phyloP scores from a whole-genome alignment of 106 monocot species.

The Agapanthus africanus region DNA sequence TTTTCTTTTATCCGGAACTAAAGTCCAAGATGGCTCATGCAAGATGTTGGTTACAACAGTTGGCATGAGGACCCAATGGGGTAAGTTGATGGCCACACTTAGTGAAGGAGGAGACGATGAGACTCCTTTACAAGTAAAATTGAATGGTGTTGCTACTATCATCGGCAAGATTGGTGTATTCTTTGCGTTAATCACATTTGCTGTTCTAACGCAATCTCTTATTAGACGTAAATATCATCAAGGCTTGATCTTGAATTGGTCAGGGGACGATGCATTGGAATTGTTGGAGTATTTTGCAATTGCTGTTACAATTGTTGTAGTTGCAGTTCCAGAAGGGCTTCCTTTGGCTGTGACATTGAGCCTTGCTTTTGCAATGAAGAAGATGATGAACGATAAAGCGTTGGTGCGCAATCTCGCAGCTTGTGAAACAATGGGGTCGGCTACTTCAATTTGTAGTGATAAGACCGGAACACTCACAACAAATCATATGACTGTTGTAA shows the following conservation, averaged over 20 bases:
- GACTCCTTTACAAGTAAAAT: slow-evolving; percentile 39
- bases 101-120: slow-evolving; percentile 45
- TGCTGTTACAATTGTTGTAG: slow-evolving; percentile 48
- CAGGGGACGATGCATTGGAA: slow-evolving; percentile 26
- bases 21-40: slow-evolving; percentile 45
- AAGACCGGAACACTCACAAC: slow-evolving; percentile 46
- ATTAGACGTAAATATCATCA: slow-evolving; percentile 16
- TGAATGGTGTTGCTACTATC: slow-evolving; percentile 34
- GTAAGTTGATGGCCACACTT: slow-evolving; percentile 34
- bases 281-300: slow-evolving; percentile 35
- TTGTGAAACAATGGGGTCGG: slow-evolving; percentile 44
- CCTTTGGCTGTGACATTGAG: slow-evolving; percentile 41
- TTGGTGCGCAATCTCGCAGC: slow-evolving; percentile 37
- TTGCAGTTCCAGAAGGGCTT: slow-evolving; percentile 43
- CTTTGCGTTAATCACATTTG: slow-evolving; percentile 36
- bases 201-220: slow-evolving; percentile 23
- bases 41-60: slow-evolving; percentile 39
- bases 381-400: slow-evolving; percentile 48
- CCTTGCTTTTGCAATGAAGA: slow-evolving; percentile 50
- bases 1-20: slow-evolving; percentile 42
- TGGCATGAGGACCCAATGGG: slow-evolving; percentile 46
- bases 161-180: slow-evolving; percentile 42
- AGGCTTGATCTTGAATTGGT: slow-evolving; percentile 20
- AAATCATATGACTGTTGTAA: slow-evolving; percentile 38
- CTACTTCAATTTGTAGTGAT: slow-evolving; percentile 36